A percentile compares a stretch with the other conserved stretches of the same genome.
Evolutionary conservation across 768 basidiomycete species (phyloP).

Genomic region (Tephrocybe sp.): DNA sequence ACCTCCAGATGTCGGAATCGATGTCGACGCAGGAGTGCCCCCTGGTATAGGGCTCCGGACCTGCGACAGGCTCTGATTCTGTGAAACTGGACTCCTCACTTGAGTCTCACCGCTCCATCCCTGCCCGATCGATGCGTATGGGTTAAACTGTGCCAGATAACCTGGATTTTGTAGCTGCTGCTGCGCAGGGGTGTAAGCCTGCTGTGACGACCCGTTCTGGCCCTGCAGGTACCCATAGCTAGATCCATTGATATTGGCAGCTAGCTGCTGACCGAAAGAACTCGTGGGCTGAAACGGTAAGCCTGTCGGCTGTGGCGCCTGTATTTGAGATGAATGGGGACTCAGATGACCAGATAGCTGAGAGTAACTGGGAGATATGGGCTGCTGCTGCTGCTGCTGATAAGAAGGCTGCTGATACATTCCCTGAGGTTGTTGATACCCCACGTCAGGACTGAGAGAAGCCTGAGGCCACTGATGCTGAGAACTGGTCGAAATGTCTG

Average conservation of each 20-base stretch:
- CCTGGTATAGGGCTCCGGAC: slow-evolving; percentile 16
- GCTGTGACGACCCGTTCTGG: slow-evolving; percentile 22
- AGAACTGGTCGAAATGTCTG: slow-evolving; percentile 48
- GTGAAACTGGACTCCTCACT: slow-evolving; percentile 15
- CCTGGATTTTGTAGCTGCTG: slow-evolving; percentile 46
- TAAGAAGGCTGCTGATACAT: slow-evolving; percentile 28
- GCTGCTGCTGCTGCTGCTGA: slow-evolving; percentile 33
- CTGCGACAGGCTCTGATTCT: slow-evolving; percentile 17
- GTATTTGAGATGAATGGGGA: slow-evolving; percentile 15
- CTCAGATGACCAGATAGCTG: slow-evolving; percentile 9
- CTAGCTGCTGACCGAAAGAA: slow-evolving; percentile 56
- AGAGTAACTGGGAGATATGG: slow-evolving; percentile 13
- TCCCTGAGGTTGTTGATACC: slow-evolving; percentile 32
- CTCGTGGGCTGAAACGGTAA: slow-evolving; percentile 46
- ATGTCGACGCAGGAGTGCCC: slow-evolving; percentile 20
- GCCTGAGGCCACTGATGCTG: slow-evolving; percentile 38
- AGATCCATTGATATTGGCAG: slow-evolving; percentile 33
- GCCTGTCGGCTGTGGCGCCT: slow-evolving; percentile 17
- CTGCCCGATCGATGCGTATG: slow-evolving; percentile 44
- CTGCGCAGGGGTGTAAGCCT: slow-evolving; percentile 38
- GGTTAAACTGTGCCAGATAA: slow-evolving; percentile 52
- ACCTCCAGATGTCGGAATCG: slow-evolving; percentile 32
- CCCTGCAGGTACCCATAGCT: slow-evolving; percentile 37
- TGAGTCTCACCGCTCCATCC: slow-evolving; percentile 33
- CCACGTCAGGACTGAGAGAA: slow-evolving; percentile 15